Conservation (phyloP, 225 moss, liverwort and hornwort genomes). For the Physcomitrellopsis africana region DNA sequence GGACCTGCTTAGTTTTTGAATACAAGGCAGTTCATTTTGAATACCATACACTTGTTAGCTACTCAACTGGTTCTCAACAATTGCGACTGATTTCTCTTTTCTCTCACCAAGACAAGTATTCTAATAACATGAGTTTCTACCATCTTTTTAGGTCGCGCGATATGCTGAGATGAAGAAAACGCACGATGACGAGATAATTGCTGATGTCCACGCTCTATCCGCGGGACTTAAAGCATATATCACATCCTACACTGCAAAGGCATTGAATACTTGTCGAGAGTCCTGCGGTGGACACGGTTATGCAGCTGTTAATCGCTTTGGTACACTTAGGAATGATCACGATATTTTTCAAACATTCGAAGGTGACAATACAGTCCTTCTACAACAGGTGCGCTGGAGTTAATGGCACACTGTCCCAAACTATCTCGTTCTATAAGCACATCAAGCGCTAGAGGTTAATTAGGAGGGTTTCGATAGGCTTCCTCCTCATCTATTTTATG, state of each 20-base stretch:
- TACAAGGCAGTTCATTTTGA: neutral
- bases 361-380: constrained; percentile 83
- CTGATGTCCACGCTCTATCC: constrained; percentile 82
- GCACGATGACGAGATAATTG: constrained; percentile 75
- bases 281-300: constrained; percentile 89
- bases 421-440: neutral
- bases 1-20: neutral
- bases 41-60: neutral
- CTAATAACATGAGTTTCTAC: constrained; percentile 9
- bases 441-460: neutral
- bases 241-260: constrained; percentile 81
- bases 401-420: constrained; percentile 14
- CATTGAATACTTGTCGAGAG: constrained; percentile 84
- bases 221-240: constrained; percentile 87
- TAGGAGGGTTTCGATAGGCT: neutral
- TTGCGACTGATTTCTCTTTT: neutral
- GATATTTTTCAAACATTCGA: constrained; percentile 91
- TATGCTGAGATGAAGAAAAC: constrained; percentile 89
- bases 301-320: constrained; percentile 86
- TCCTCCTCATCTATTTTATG: constrained; percentile 3
- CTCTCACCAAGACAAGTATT: neutral
- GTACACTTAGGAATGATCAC: constrained; percentile 77
- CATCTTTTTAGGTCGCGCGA: constrained; percentile 51
- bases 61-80: neutral
- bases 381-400: constrained; percentile 67